These are phyloP conservation scores for Oropetium thomaeum DNA, from an alignment of 176 grass and related monocot species.

Conservation along the genomic window DNA sequence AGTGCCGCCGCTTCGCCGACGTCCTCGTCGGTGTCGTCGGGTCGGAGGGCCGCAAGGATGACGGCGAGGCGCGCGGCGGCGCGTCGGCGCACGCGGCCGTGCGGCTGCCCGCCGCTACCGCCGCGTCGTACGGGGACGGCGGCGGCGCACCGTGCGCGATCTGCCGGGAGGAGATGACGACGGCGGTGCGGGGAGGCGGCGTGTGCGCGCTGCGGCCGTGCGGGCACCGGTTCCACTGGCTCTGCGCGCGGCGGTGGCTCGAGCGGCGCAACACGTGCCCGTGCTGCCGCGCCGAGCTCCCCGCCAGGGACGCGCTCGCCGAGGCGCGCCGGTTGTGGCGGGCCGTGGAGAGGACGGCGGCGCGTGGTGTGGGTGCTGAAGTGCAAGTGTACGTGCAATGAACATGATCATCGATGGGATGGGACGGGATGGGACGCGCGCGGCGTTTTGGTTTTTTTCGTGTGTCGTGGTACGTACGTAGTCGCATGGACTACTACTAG, in stretches of 20 bases:
- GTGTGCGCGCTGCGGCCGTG: slow-evolving; percentile 71
- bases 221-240: slow-evolving; percentile 80
- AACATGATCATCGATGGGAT: neutral
- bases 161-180: slow-evolving; percentile 82
- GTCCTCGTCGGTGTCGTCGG: slow-evolving; percentile 30
- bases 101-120: slow-evolving; percentile 27
- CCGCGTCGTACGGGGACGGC: slow-evolving; percentile 2
- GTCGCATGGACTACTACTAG: neutral
- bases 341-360: slow-evolving; percentile 52
- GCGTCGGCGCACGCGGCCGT: slow-evolving; percentile 45
- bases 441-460: slow-evolving; percentile 24
- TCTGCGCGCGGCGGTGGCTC: slow-evolving; percentile 72
- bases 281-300: slow-evolving; percentile 84
- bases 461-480: slow-evolving; percentile 20
- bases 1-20: slow-evolving; percentile 74
- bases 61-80: neutral
- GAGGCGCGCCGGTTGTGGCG: slow-evolving; percentile 82
- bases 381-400: neutral
- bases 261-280: slow-evolving; percentile 80
- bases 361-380: slow-evolving; percentile 22
- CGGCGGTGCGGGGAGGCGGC: slow-evolving; percentile 22
- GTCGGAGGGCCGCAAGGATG: slow-evolving; percentile 14
- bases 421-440: neutral
- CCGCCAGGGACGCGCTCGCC: slow-evolving; percentile 47
- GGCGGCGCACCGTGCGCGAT: slow-evolving; percentile 61